Evolutionary conservation across 2,329 filamentous ascomycete species (phyloP).

Genomic region (Tolypocladium tropicale): DNA sequence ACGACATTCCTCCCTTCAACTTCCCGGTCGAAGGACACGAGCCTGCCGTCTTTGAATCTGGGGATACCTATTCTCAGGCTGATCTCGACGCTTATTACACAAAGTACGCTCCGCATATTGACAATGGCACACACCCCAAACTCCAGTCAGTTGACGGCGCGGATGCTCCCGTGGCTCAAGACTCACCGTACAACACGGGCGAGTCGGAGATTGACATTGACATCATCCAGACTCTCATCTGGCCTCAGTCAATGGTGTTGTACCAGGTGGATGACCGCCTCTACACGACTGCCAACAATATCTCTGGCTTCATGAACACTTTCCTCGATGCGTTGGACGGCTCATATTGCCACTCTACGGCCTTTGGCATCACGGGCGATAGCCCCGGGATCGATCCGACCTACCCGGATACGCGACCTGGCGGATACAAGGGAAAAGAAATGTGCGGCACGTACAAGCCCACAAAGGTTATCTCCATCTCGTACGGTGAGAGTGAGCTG

Average conservation of each 20-base stretch:
- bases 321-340: conserved; percentile 39
- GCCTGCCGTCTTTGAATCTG: conserved; percentile 38
- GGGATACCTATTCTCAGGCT: conserved; percentile 37
- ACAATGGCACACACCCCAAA: conserved; percentile 30
- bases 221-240: conserved; percentile 36
- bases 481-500: conserved; percentile 36
- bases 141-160: conserved; percentile 34
- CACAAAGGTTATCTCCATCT: conserved; percentile 26
- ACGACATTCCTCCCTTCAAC: conserved; percentile 28
- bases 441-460: conserved; percentile 20
- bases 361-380: conserved; percentile 21
- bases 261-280: conserved; percentile 36
- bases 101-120: conserved; percentile 28
- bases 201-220: conserved; percentile 43
- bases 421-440: conserved; percentile 35
- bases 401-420: conserved; percentile 36
- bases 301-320: conserved; percentile 32
- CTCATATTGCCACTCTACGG: conserved; percentile 39
- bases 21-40: conserved; percentile 40
- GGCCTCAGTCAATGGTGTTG: conserved; percentile 36
- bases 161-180: conserved; percentile 24
- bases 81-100: conserved; percentile 37
- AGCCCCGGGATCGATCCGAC: conserved; percentile 26
- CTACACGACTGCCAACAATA: conserved; percentile 26
- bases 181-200: conserved; percentile 16